Percentiles rank a stretch among this genome's conserved stretches.
These are phyloP conservation scores for Perkinsela sp. DNA, from an alignment of 208 protist species.

Conservation along the genomic window DNA sequence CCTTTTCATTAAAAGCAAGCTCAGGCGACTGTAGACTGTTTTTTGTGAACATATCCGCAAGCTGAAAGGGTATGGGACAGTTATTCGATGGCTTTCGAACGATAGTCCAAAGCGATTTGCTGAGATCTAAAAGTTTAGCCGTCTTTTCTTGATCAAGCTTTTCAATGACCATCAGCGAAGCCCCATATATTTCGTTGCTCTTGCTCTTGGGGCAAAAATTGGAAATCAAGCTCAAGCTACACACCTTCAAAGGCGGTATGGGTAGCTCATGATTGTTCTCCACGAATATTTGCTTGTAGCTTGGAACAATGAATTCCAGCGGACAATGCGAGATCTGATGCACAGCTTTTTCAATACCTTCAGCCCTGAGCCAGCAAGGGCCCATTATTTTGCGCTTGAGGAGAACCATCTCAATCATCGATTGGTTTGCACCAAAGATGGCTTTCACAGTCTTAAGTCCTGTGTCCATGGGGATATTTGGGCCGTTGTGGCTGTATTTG, in stretches of 20 bases:
- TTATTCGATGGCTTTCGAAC: constrained; percentile 15
- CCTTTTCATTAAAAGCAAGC: constrained; percentile 29
- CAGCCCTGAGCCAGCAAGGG: constrained; percentile 54
- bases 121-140: constrained; percentile 9
- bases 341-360: constrained; percentile 7
- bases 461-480: constrained; percentile 8
- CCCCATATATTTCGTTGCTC: constrained; percentile 63
- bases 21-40: constrained; percentile 21
- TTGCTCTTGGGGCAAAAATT: constrained; percentile 29
- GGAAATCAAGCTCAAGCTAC: constrained; percentile 58
- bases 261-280: constrained; percentile 5
- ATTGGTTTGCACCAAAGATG: constrained; percentile 46
- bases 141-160: constrained; percentile 33
- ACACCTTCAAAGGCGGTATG: constrained; percentile 44
- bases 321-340: constrained; percentile 42
- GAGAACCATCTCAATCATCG: constrained; percentile 68
- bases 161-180: constrained; percentile 37
- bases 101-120: constrained; percentile 16
- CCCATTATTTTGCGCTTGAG: constrained; percentile 73
- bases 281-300: constrained; percentile 22
- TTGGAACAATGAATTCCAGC: constrained; percentile 32
- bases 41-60: constrained; percentile 31
- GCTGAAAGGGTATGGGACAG: constrained; percentile 25
- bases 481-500: constrained; percentile 32
- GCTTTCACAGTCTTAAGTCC: constrained; percentile 28